phyloP scores from a whole-genome alignment of 83 land plant species.

The Isoetes engelmannii region DNA sequence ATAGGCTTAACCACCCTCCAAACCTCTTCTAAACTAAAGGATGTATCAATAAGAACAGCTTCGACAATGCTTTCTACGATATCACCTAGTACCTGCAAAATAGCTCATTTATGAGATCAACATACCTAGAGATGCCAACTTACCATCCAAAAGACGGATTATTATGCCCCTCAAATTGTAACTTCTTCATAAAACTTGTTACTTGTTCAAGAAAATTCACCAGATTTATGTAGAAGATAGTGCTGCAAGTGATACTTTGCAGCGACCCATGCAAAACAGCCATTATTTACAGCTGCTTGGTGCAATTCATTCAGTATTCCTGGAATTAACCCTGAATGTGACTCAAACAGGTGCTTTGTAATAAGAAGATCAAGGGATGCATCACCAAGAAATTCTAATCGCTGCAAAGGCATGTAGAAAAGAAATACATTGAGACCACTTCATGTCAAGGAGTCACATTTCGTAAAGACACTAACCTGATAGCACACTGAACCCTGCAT shows the following conservation, averaged over 20 bases:
- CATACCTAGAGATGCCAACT: not conserved
- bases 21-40: constrained; percentile 53
- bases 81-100: constrained; percentile 79
- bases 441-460: not conserved
- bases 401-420: constrained; percentile 28
- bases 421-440: not conserved
- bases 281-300: constrained; percentile 75
- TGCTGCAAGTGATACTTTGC: constrained; percentile 49
- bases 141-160: constrained; percentile 21
- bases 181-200: constrained; percentile 38
- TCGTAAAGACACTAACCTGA: constrained; percentile 41
- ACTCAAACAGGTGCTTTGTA: constrained; percentile 45
- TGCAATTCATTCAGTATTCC: constrained; percentile 63
- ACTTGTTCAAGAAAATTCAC: constrained; percentile 47
- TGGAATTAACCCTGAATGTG: constrained; percentile 48
- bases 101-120: not conserved
- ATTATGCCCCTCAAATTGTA: constrained; percentile 17
- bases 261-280: constrained; percentile 67
- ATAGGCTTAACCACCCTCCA: constrained; percentile 71
- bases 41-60: constrained; percentile 71
- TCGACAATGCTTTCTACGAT: constrained; percentile 92
- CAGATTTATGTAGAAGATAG: constrained; percentile 62
- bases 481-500: constrained; percentile 55
- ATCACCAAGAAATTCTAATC: constrained; percentile 82
- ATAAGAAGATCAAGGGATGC: constrained; percentile 62